Percentiles rank a stretch among this genome's conserved stretches.
Conservation (phyloP, 2,329 filamentous ascomycete genomes). For the Cladosporium phlei region DNA sequence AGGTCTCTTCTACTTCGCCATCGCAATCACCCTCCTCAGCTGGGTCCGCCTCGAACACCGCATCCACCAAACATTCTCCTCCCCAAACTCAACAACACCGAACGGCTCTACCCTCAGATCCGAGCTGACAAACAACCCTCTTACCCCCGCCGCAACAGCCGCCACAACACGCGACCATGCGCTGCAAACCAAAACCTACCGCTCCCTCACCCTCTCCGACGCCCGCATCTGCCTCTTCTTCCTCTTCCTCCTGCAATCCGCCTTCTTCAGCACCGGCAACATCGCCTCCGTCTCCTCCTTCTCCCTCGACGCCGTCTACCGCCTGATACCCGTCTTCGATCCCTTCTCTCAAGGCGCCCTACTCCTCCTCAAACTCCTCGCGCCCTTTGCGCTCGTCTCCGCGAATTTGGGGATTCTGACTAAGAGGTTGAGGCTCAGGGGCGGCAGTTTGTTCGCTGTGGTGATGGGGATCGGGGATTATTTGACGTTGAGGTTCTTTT, state of each 20-base stretch:
- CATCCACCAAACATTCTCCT: constrained; percentile 47
- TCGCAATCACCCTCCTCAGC: constrained; percentile 72
- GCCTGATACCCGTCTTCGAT: constrained; percentile 86
- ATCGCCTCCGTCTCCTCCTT: constrained; percentile 91
- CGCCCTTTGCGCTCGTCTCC: constrained; percentile 87
- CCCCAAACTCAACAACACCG: not conserved
- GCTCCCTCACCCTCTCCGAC: constrained; percentile 74
- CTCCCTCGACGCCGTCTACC: constrained; percentile 81
- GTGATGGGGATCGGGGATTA: constrained; percentile 90
- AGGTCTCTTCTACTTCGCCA: constrained; percentile 89
- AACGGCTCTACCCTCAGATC: constrained; percentile 16
- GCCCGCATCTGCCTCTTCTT: constrained; percentile 88
- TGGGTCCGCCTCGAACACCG: constrained; percentile 92
- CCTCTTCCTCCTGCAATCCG: constrained; percentile 88
- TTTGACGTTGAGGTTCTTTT: constrained; percentile 94
- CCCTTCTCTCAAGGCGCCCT: constrained; percentile 88
- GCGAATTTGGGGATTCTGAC: constrained; percentile 94
- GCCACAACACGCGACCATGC: constrained; percentile 31
- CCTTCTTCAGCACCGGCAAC: constrained; percentile 96
- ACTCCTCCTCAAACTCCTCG: constrained; percentile 81
- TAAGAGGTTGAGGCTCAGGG: constrained; percentile 73
- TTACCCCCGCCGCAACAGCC: constrained; percentile 32
- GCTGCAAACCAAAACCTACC: constrained; percentile 43
- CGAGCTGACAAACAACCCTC: constrained; percentile 25
- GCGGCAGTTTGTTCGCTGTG: constrained; percentile 86